Percentiles rank a stretch among this genome's conserved stretches.
Conservation (phyloP, 257 asterid species). For the Salvia rosmarinus region DNA sequence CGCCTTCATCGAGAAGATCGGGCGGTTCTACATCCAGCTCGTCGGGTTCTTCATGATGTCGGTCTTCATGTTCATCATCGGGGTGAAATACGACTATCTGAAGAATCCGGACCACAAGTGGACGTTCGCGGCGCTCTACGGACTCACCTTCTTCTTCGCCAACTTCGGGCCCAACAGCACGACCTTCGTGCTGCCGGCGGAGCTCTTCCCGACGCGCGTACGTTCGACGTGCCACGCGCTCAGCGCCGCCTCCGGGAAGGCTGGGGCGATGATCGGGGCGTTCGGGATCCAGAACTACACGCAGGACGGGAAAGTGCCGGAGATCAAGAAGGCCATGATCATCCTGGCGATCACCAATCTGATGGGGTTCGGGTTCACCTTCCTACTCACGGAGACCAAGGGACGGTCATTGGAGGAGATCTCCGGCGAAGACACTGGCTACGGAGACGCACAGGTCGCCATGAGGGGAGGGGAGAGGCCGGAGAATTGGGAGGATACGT, state of each 20-base stretch:
- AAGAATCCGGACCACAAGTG: conserved; percentile 34
- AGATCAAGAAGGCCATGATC: conserved; percentile 44
- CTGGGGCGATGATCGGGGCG: conserved; percentile 52
- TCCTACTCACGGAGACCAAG: conserved; percentile 45
- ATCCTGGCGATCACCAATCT: conserved; percentile 38
- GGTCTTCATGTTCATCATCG: conserved; percentile 43
- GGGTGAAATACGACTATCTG: conserved; percentile 40
- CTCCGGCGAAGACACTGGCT: conserved; percentile 43
- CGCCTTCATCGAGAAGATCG: conserved; percentile 41
- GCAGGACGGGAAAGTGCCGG: conserved; percentile 18
- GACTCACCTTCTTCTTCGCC: conserved; percentile 54
- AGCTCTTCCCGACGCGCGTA: conserved; percentile 49
- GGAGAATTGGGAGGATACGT: conserved; percentile 39
- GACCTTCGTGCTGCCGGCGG: conserved; percentile 51
- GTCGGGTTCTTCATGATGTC: conserved; percentile 53
- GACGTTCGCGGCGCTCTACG: conserved; percentile 48
- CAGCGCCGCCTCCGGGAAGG: conserved; percentile 53
- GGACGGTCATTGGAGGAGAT: conserved; percentile 52
- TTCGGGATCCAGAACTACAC: conserved; percentile 47
- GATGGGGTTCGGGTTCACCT: conserved; percentile 43
- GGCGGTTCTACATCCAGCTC: conserved; percentile 44
- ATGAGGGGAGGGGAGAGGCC: not conserved
- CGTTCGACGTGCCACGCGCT: conserved; percentile 49
- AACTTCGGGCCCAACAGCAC: conserved; percentile 55
- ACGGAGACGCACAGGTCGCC: conserved; percentile 5